These are phyloP conservation scores for Fusarium sp. DNA, from an alignment of 2,329 filamentous ascomycete genomes.

Conservation along the genomic window DNA sequence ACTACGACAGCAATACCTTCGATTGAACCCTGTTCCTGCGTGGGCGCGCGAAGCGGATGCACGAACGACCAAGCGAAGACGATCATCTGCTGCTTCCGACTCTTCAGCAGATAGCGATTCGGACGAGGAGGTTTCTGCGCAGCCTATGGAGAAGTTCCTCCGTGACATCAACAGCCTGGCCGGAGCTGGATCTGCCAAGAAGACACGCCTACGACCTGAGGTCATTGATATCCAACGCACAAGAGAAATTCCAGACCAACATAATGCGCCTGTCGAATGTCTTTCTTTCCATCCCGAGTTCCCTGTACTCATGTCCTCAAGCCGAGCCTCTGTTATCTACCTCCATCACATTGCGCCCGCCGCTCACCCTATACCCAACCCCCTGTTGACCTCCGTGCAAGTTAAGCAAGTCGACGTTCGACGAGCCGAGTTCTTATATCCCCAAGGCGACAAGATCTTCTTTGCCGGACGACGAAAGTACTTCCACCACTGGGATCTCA, in stretches of 20 bases:
- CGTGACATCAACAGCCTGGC: constrained; percentile 78
- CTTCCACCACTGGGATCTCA: constrained; percentile 94
- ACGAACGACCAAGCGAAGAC: constrained; percentile 62
- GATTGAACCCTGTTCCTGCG: constrained; percentile 68
- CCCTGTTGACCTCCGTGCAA: constrained; percentile 89
- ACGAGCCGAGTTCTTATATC: constrained; percentile 82
- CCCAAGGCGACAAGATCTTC: constrained; percentile 81
- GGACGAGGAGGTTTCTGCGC: constrained; percentile 71
- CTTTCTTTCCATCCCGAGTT: constrained; percentile 90
- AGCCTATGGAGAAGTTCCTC: constrained; percentile 83
- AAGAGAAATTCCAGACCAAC: constrained; percentile 83
- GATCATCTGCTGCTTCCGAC: constrained; percentile 64
- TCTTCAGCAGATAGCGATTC: constrained; percentile 66
- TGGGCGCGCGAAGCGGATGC: constrained; percentile 67
- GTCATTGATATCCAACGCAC: constrained; percentile 90
- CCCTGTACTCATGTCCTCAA: constrained; percentile 89
- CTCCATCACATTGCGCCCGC: constrained; percentile 88
- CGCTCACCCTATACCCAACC: constrained; percentile 82
- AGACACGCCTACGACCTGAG: constrained; percentile 83
- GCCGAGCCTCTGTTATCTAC: constrained; percentile 84
- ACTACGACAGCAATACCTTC: constrained; percentile 80
- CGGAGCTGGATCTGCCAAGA: constrained; percentile 63
- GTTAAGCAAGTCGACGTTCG: constrained; percentile 85
- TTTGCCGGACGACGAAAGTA: constrained; percentile 88
- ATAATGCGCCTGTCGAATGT: constrained; percentile 82